Evolutionary conservation across 73 alveolate species (phyloP).

Genomic region (Paramecium pentaurelia): DNA sequence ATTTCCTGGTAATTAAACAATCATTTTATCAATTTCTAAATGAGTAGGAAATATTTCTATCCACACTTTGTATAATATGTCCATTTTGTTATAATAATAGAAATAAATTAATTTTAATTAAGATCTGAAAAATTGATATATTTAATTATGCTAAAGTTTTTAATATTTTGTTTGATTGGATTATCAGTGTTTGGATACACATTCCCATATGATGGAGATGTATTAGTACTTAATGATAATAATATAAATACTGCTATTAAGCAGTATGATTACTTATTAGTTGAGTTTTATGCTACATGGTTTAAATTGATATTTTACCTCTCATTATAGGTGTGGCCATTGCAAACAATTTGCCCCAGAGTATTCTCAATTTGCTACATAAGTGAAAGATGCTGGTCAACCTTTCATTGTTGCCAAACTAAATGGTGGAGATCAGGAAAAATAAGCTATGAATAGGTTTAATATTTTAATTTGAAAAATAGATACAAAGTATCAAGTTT

Average conservation of each 20-base stretch:
- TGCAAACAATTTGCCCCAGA: constrained; percentile 47
- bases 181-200: neutral
- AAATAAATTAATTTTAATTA: neutral
- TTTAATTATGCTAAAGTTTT: neutral
- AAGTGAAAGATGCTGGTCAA: neutral
- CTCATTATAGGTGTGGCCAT: constrained; percentile 48
- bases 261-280: constrained; percentile 23
- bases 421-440: constrained; percentile 17
- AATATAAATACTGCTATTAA: constrained; percentile 23
- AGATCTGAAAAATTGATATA: neutral
- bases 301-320: neutral
- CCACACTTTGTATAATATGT: no score
- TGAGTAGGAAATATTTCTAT: neutral
- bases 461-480: neutral
- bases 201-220: constrained; percentile 50
- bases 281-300: constrained; percentile 41
- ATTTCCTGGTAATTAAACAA: no score
- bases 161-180: constrained; percentile 16
- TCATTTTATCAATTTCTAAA: no score
- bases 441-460: neutral
- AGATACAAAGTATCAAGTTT: constrained; percentile 19
- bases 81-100: neutral
- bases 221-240: constrained; percentile 21
- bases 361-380: constrained; percentile 32
- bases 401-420: constrained; percentile 14